Conservation (phyloP, 169 alveolate species). For the Miamiensis avidus region DNA sequence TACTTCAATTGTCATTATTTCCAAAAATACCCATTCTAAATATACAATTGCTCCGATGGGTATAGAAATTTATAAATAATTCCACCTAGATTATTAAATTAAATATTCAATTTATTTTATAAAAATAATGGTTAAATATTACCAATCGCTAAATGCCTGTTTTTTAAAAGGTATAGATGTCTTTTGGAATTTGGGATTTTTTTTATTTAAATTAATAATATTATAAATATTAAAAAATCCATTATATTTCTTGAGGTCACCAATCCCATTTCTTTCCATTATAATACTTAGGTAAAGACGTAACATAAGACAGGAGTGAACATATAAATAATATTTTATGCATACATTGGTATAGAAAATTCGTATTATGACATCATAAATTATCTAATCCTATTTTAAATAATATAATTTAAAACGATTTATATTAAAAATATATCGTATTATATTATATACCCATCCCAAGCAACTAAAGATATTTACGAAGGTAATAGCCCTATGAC, state of each 20-base stretch:
- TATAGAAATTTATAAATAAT: too few relatives aligned
- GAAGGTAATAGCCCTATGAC: background rate
- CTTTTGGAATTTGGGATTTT: background rate
- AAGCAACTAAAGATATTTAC: background rate
- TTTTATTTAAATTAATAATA: too few relatives aligned
- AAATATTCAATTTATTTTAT: background rate
- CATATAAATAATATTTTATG: too few relatives aligned
- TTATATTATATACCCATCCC: background rate
- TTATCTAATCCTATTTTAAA: background rate
- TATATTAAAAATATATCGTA: too few relatives aligned
- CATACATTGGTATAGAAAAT: background rate
- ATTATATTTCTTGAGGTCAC: background rate
- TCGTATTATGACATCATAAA: too few relatives aligned
- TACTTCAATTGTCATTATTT: background rate
- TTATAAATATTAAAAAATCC: background rate
- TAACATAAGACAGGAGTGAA: background rate
- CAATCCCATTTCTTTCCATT: background rate
- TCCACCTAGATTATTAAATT: background rate
- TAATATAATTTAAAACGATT: too few relatives aligned
- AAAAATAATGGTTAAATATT: background rate
- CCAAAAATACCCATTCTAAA: background rate
- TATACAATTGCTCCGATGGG: background rate
- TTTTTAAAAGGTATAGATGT: too few relatives aligned
- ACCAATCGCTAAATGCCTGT: background rate
- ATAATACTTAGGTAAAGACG: background rate